A percentile compares a stretch with the other conserved stretches of the same genome.
These are phyloP conservation scores for Talaromyces funiculosus DNA, from an alignment of 2,329 filamentous ascomycete genomes.

Conservation along the genomic window DNA sequence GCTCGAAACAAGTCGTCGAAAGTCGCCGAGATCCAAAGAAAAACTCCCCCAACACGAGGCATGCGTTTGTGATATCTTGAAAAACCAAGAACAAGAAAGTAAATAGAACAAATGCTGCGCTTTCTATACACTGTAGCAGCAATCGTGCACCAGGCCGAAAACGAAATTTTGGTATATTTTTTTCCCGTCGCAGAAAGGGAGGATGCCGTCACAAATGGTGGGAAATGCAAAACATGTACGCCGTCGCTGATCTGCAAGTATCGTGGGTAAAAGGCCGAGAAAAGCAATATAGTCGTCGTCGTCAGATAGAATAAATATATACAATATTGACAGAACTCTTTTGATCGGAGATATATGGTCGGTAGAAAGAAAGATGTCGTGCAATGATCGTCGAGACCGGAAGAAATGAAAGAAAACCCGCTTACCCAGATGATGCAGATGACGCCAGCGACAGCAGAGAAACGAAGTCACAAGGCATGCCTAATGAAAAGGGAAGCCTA, in stretches of 20 bases:
- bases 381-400: constrained; percentile 13
- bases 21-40: constrained; percentile 20
- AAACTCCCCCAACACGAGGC: constrained; percentile 32
- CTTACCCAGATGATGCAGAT: constrained; percentile 28
- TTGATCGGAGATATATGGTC: constrained; percentile 3
- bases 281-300: constrained; percentile 22
- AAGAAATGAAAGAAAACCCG: not conserved
- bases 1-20: constrained; percentile 18
- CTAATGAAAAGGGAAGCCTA: constrained; percentile 23
- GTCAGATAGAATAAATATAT: constrained; percentile 13
- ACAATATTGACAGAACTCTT: constrained; percentile 12
- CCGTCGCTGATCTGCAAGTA: constrained; percentile 30
- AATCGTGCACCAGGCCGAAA: constrained; percentile 28
- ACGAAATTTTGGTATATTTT: constrained; percentile 20
- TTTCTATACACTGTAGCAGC: constrained; percentile 37
- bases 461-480: constrained; percentile 22
- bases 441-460: constrained; percentile 25
- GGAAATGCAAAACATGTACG: constrained; percentile 33
- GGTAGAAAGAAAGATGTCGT: constrained; percentile 5
- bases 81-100: constrained; percentile 13
- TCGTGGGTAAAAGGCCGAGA: constrained; percentile 18
- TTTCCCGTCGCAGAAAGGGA: constrained; percentile 33
- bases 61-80: constrained; percentile 24
- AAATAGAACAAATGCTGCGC: constrained; percentile 30
- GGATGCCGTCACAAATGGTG: constrained; percentile 15